These are phyloP conservation scores for Trichosporon inkin DNA, from an alignment of 1,284 basidiomycete genomes.

Conservation along the genomic window DNA sequence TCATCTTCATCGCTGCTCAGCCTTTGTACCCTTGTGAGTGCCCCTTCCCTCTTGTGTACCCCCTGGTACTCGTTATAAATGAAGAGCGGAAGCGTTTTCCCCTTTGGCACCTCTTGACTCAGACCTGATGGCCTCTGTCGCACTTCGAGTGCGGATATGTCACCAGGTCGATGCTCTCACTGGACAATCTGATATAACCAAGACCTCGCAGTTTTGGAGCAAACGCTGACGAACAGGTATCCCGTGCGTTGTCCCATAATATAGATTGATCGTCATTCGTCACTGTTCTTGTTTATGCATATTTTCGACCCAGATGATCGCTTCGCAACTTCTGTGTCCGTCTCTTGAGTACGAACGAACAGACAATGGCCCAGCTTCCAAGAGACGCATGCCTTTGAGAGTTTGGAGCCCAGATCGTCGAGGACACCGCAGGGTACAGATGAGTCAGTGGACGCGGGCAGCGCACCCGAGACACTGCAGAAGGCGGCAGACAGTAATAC, in stretches of 20 bases:
- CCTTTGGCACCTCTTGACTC: conserved; percentile 9
- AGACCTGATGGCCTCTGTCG: background rate
- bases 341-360: too few relatives aligned
- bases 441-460: too few relatives aligned
- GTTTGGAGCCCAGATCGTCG: too few relatives aligned
- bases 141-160: conserved; percentile 2
- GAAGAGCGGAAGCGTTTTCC: conserved; percentile 9
- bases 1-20: background rate
- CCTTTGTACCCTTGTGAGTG: background rate
- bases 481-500: too few relatives aligned
- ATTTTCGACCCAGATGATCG: too few relatives aligned
- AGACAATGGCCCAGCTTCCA: too few relatives aligned
- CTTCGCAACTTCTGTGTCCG: too few relatives aligned
- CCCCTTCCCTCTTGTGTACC: background rate
- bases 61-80: background rate
- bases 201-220: background rate
- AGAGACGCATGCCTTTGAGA: too few relatives aligned
- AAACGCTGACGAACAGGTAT: background rate
- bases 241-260: too few relatives aligned
- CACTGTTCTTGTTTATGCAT: background rate
- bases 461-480: too few relatives aligned
- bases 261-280: background rate
- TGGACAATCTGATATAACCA: conserved; percentile 6
- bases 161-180: conserved; percentile 3
- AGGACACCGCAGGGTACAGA: too few relatives aligned